These are phyloP conservation scores for Claviceps spartinae DNA, from an alignment of 2,329 filamentous ascomycete genomes.

Conservation along the genomic window DNA sequence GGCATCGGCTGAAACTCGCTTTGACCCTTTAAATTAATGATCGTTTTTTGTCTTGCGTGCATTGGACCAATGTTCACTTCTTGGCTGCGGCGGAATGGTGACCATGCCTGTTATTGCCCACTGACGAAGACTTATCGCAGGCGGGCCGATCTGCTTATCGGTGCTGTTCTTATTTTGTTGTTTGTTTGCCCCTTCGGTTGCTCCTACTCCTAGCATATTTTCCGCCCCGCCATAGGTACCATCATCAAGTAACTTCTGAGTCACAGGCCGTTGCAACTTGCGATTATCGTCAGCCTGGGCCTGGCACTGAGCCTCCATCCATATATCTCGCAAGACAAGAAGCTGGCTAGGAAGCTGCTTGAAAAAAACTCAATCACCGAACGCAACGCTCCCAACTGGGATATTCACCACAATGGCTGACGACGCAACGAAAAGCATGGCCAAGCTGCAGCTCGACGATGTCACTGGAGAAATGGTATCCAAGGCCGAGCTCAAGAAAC, in stretches of 20 bases:
- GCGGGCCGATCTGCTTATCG: not conserved
- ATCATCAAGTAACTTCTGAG: not conserved
- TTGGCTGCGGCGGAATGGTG: too few species aligned
- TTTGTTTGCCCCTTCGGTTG: not conserved
- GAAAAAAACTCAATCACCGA: not conserved
- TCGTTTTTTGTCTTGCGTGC: too few species aligned
- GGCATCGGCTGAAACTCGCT: too few species aligned
- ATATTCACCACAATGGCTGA: slow-evolving; percentile 29
- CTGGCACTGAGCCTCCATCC: not conserved
- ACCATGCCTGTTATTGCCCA: too few species aligned
- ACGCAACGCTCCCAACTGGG: not conserved
- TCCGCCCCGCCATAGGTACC: not conserved
- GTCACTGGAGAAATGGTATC: slow-evolving; percentile 52
- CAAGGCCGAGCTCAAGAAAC: slow-evolving; percentile 48
- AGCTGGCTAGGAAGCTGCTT: not conserved
- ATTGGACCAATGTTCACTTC: too few species aligned
- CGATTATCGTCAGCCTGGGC: not conserved
- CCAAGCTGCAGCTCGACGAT: slow-evolving; percentile 47
- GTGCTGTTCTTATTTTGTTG: too few species aligned
- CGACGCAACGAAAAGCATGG: slow-evolving; percentile 30
- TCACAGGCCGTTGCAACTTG: not conserved
- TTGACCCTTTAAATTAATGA: too few species aligned
- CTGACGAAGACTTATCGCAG: not conserved
- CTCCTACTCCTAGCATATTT: too few species aligned
- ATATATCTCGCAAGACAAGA: not conserved